Conservation (phyloP, 768 basidiomycete genomes). For the Boletus rubroflammeus region DNA sequence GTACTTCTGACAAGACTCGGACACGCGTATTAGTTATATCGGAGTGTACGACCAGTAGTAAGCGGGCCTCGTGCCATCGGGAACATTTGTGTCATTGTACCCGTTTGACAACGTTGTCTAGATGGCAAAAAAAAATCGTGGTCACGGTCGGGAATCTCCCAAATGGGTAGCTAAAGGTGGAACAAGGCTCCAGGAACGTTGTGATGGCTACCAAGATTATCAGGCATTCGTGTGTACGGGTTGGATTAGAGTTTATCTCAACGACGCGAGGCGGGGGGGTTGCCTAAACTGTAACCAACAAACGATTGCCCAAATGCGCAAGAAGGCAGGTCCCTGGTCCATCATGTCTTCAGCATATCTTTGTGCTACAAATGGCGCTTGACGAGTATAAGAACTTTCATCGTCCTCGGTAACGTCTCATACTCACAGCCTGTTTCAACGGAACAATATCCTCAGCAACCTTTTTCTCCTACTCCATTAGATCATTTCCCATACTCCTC, state of each 20-base stretch:
- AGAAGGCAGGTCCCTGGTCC: conserved; percentile 21
- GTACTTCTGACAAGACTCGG: conserved; percentile 22
- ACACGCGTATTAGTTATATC: conserved; percentile 21
- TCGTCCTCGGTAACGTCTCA: conserved; percentile 11
- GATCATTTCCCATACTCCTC: conserved; percentile 11
- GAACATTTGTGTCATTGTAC: conserved; percentile 17
- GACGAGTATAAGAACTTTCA: conserved; percentile 29
- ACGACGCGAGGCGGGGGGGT: conserved; percentile 14
- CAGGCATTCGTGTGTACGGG: conserved; percentile 7
- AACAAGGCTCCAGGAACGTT: conserved; percentile 29
- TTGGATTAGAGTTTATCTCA: conserved; percentile 20
- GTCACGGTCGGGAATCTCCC: background rate
- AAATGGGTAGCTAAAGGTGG: conserved; percentile 21
- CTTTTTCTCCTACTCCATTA: conserved; percentile 20
- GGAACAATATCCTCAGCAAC: conserved; percentile 17
- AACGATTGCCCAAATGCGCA: conserved; percentile 35
- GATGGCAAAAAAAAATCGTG: conserved; percentile 8
- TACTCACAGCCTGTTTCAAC: conserved; percentile 14
- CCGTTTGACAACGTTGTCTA: conserved; percentile 14
- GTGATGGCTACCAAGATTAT: conserved; percentile 28
- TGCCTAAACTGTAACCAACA: conserved; percentile 32
- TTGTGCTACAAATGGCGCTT: conserved; percentile 29
- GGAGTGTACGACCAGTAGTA: background rate
- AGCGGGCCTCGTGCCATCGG: conserved; percentile 19
- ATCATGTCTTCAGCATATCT: conserved; percentile 29